Base-by-base conservation (phyloP, 495 filamentous ascomycete species). In the Hypoxylon lienhwacheense region DNA sequence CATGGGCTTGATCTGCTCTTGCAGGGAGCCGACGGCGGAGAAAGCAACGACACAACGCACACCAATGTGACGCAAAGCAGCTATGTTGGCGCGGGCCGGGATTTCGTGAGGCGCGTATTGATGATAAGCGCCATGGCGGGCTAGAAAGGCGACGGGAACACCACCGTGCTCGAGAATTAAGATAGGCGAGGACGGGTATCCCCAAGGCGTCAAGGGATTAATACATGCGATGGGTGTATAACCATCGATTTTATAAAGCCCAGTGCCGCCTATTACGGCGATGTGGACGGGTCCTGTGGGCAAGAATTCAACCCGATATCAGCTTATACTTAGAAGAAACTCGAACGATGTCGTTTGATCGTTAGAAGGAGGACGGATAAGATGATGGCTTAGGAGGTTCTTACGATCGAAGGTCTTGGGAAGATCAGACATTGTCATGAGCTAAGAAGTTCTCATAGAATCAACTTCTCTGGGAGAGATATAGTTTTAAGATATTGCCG, bases 261-360 rank as follows among this genome's bases (percentile, higher is more conserved):
- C 93, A 31, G 93, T 98, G 61, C 93, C 95, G 67, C 93, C 95
- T 50, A 98, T 97, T 52, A 98, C 90, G 72, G 89, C 93, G 69
- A 98, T 95, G 61, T 78, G 83, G 70, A 97, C 84, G 43, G 87
- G 81, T 35, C 81, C 90, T 93, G 67, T 32, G 48, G 34, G 42
- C 20, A 51, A 47, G 22, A 2, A 17, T 17, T 8, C 15, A n/a
- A 7, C 19, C 43, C 20, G 26, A 50, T 42, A 59, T 55, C 33
- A 50, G 47, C 34, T 19, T n/a, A n/a, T n/a, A n/a, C n/a, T n/a
- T n/a, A n/a, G n/a, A n/a, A 19, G 14, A 8, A 20, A 54, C 22
- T 39, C 29, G 22, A 5, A 47, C 31, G 53, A 57, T 17, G 47
- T 16, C 45, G 41, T n/a, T n/a, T n/a, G n/a, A n/a, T 58, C 19